These are phyloP conservation scores for Allium sativum DNA, from an alignment of 106 monocot genomes.

Conservation along the genomic window DNA sequence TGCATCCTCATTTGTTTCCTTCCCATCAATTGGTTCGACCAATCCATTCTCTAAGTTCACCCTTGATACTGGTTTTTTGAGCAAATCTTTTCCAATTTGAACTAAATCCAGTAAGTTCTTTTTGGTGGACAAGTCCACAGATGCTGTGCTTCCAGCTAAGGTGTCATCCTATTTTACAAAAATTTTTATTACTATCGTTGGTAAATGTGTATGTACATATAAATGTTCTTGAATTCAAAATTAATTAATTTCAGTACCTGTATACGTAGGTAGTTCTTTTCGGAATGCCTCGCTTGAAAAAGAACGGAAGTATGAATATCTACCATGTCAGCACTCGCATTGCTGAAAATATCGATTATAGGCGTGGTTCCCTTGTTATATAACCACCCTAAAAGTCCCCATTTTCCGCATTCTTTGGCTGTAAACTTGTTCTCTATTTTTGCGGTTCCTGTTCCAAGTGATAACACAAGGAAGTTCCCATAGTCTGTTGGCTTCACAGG, in stretches of 20 bases:
- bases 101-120: constrained; percentile 34
- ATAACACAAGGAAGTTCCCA: constrained; percentile 25
- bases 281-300: constrained; percentile 25
- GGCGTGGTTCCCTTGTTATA: constrained; percentile 28
- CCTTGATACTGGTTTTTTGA: constrained; percentile 35
- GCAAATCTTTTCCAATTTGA: constrained; percentile 23
- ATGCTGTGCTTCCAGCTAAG: constrained; percentile 14
- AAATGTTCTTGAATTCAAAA: no score
- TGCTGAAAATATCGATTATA: constrained; percentile 39
- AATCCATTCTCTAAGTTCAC: constrained; percentile 41
- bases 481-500: background rate
- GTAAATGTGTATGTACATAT: no score
- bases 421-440: constrained; percentile 18
- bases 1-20: constrained; percentile 33
- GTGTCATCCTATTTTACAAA: background rate
- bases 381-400: constrained; percentile 61
- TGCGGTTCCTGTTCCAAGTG: constrained; percentile 45
- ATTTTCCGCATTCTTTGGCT: constrained; percentile 22
- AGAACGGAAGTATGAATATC: constrained; percentile 41
- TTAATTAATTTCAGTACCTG: background rate
- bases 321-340: constrained; percentile 66
- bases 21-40: constrained; percentile 12
- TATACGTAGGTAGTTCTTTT: background rate
- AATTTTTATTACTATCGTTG: no score
- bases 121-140: constrained; percentile 36